Base-by-base conservation (phyloP, 495 filamentous ascomycete species). In the Aspergillus heteromorphus region DNA sequence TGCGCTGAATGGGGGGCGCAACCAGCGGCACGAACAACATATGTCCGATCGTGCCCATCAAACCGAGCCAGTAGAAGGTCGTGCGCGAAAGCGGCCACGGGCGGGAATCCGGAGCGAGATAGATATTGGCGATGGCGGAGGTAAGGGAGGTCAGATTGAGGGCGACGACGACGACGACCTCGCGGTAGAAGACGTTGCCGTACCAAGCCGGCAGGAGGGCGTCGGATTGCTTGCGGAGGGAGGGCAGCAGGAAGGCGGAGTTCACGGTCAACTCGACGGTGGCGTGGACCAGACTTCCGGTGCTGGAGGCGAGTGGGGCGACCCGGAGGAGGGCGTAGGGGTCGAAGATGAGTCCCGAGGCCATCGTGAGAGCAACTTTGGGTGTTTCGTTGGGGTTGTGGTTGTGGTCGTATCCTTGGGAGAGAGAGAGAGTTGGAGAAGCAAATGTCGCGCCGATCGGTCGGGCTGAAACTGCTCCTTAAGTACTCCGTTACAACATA, bases 261-360 rank as follows among this genome's bases (percentile, higher is more conserved):
- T 27, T 27, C 52, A 68, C 67, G 21, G 70, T 51, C 45, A 63
- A 65, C 51, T 72, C 67, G 51, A 71, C 62, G 5, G 56, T 52
- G 8, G 72, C 66, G 52, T 62, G 67, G 31, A 58, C 63, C 18
- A 76, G 61, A 3, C 68, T 69, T 45, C 58, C 67, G 0, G 71
- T 74, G 45, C 72, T 73, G n/a, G 68, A 67, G 51, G 74, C 47
- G 0, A 76, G 61, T 3, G 73, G 73, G 11, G 64, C 63, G 6
- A 66, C 43, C 18, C 69, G 67, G 23, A 75, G 63, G 34, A 72
- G 62, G 10, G 58, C 62, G 13, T 69, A 48, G 8, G 72, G 73
- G 56, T 74, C 64, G 54, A 74, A 65, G 62, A 74, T 65, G 5
- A 57, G 54, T 9, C 61, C 60, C 34, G 69, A 73, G n/a, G 69